These are phyloP conservation scores for Penicillium glabrum DNA, from an alignment of 2,329 filamentous ascomycete genomes.

Conservation along the genomic window DNA sequence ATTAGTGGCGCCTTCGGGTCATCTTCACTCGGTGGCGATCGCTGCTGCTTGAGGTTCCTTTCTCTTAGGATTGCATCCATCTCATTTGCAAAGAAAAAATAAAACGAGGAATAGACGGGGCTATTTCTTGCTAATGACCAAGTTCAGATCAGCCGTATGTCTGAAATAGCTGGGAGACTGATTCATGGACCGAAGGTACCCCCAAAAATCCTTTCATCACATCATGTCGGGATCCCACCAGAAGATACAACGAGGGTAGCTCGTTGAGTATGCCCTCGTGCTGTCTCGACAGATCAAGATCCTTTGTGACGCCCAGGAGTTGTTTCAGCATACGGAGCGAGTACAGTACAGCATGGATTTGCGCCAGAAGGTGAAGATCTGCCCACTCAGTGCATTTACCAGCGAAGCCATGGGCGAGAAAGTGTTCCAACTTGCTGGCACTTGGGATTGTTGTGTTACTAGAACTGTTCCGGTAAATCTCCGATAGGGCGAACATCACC, in stretches of 20 bases:
- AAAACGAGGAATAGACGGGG: neutral
- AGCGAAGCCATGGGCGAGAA: constrained; percentile 30
- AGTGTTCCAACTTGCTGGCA: constrained; percentile 23
- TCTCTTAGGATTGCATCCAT: too few species aligned
- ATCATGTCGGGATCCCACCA: constrained; percentile 28
- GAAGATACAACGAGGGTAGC: constrained; percentile 30
- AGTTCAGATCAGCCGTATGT: constrained; percentile 13
- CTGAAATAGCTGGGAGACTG: constrained; percentile 10
- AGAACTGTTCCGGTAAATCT: constrained; percentile 25
- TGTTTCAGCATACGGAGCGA: constrained; percentile 63
- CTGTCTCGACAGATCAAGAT: constrained; percentile 6
- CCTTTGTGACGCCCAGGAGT: constrained; percentile 41
- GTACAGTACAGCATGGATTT: constrained; percentile 61
- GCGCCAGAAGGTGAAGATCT: constrained; percentile 61
- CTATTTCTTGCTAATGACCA: neutral
- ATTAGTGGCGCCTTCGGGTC: neutral
- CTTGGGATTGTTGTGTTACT: constrained; percentile 14
- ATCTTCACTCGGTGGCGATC: neutral
- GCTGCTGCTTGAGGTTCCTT: too few species aligned
- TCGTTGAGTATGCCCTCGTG: constrained; percentile 21
- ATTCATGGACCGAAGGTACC: constrained; percentile 6
- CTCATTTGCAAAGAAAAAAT: neutral
- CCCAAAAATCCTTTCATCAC: constrained; percentile 12
- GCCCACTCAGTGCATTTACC: constrained; percentile 53
- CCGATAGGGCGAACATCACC: constrained; percentile 35